Base-by-base conservation (phyloP, 2,329 filamentous ascomycete genomes). In the Stenocarpella maydis region DNA sequence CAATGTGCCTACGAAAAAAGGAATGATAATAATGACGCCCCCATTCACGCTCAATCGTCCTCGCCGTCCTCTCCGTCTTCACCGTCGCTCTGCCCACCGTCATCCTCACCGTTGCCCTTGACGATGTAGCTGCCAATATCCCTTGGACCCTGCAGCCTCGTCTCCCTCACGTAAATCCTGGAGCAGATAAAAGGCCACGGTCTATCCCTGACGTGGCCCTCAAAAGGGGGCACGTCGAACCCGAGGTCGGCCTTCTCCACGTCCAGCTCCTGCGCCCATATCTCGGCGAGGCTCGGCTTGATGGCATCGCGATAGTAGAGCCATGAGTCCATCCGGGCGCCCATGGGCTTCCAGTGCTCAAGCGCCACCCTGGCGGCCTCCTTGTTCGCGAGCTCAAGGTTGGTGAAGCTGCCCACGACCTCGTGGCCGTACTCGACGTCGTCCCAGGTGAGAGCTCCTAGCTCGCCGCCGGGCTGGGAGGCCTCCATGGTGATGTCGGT, bases 161-260 rank as follows among this genome's bases (percentile, higher is more conserved):
- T 24, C 50, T 68, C 55, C 2, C 28, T 39, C 28, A 70, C 69
- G 10, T 17, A 24, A 1, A 70, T 55, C 8, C 1, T 43, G 50
- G 69, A 53, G 21, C 58, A 17, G 4, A 65, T 24, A 37, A 70
- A 70, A 15, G 17, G 31, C 69, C 69, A 70, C 4, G 69, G 55
- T 19, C 55, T 61, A 6, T 67, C 50, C 15, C 39, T 26, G 2
- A 55, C 45, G 17, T 26, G 47, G 14, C 55, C 65, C 15, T 68
- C 54, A n/a, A 58, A 24, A 24, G 37, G 47, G 3, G 49, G 50
- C 1, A 58, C 31, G 2, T 53, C 31, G 15, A 66, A 70, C 2
- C 50, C 24, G 8, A 70, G 24, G 14, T 64, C 26, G n/a, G 50
- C 69, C 24, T 17, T 15, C 14, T 65, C 21, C 21, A 65, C 7